Evolutionary conservation across 345 rosid species (phyloP), one percentile per base, ranked within the genome.

Genomic region (Linum tenue): DNA sequence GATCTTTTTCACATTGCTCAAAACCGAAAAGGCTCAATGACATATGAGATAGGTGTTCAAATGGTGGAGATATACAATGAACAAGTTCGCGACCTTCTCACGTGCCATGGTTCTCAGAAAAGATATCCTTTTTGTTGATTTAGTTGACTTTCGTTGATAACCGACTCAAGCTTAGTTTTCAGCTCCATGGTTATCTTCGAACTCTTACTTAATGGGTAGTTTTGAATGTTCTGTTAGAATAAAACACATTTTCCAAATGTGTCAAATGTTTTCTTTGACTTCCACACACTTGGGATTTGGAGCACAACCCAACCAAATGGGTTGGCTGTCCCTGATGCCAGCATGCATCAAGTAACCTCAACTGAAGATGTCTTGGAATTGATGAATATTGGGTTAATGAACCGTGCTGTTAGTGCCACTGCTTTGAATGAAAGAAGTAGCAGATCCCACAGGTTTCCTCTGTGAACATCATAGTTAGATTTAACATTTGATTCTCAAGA

Each of bases 211-310:
- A 57, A 37, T 57, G 60, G 7, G 5, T 12, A 4, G 59, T 56
- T n/a, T 15, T 7, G 7, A 7, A 2, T 37, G 8, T 57, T 1
- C 36, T 57, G 7, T 57, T 57, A n/a, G 38, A 17, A 17, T 22
- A 7, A 57, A 8, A 15, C 38, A 17, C 22, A 9, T 17, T 37
- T 22, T 57, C 31, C 7, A 22, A 22, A n/a, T n/a, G n/a, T n/a
- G n/a, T n/a, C n/a, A n/a, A n/a, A 16, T 67, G 68, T 70, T 70
- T 84, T 69, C 84, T 76, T 84, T 88, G 78, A 87, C 87, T 80
- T 86, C 82, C 99, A 78, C 81, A 94, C 99, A 71, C 95, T 94
- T 70, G 99, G 96, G 92, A 91, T 94, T 80, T 90, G 99, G 95
- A 88, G 72, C 74, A 83, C 86, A 14, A 75, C 95, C 69, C 96